phyloP scores from a whole-genome alignment of 768 basidiomycete species.

The Boletus coccyginus region DNA sequence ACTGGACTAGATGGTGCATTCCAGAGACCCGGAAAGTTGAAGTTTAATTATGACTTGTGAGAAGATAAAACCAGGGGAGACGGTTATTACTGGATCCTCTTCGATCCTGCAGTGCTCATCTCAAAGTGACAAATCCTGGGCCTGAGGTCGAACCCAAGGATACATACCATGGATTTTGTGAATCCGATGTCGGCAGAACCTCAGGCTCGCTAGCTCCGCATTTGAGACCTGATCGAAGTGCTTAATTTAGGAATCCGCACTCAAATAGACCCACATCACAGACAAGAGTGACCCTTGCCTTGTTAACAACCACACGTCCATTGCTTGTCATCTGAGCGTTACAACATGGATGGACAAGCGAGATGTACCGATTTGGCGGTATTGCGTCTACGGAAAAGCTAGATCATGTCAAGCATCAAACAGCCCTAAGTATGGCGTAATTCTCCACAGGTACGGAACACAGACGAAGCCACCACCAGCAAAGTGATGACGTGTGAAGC shows the following conservation, averaged over 20 bases:
- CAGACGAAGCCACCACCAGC: conserved; percentile 1
- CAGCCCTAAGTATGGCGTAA: not conserved
- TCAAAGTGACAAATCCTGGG: not conserved
- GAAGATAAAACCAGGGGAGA: not conserved
- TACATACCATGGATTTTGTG: not conserved
- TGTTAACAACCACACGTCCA: not conserved
- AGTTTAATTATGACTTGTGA: not conserved
- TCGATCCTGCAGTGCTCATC: not conserved
- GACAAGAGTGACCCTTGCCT: not conserved
- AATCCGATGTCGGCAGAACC: conserved; percentile 12
- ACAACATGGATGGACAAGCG: not conserved
- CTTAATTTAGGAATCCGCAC: not conserved
- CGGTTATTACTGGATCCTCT: not conserved
- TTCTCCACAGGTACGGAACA: conserved; percentile 6
- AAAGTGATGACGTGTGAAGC: conserved; percentile 16
- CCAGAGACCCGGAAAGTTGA: not conserved
- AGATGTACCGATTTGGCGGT: not conserved
- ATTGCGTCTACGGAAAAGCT: conserved; percentile 10
- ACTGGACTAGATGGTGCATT: not conserved
- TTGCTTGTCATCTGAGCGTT: not conserved
- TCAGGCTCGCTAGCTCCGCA: not conserved
- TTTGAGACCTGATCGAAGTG: not conserved
- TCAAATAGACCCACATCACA: not conserved
- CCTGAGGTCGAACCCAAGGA: conserved; percentile 7
- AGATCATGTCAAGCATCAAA: not conserved